Percentiles rank a stretch among this genome's conserved stretches.
Evolutionary conservation across 805 yeast species (phyloP).

Genomic region (Blastobotrys peoriensis): DNA sequence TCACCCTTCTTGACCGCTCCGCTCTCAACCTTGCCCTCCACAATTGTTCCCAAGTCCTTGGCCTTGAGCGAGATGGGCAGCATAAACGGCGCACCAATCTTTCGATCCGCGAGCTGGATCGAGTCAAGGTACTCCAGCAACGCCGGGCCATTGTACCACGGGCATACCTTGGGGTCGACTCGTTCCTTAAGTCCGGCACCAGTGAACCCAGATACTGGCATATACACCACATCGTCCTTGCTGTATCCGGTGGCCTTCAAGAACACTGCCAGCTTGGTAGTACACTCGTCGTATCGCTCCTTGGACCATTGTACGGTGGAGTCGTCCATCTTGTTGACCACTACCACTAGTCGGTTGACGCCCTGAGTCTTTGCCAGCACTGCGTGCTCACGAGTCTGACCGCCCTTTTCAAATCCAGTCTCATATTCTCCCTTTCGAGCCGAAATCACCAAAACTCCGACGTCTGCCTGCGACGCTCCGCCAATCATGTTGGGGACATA

Average conservation of each 20-base stretch:
- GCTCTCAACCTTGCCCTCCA: conserved; percentile 97
- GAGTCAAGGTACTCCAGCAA: conserved; percentile 82
- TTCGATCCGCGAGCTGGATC: conserved; percentile 78
- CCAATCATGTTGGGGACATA: conserved; percentile 99
- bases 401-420: conserved; percentile 98
- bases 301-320: conserved; percentile 94
- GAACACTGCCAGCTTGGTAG: conserved; percentile 66
- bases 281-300: conserved; percentile 95
- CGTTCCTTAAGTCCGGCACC: conserved; percentile 95
- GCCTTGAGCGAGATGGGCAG: conserved; percentile 90
- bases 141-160: conserved; percentile 95
- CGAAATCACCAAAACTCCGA: conserved; percentile 92
- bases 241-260: conserved; percentile 79
- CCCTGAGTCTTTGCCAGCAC: conserved; percentile 97
- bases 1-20: conserved; percentile 84
- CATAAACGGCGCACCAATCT: conserved; percentile 93
- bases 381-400: conserved; percentile 98
- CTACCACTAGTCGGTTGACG: conserved; percentile 88
- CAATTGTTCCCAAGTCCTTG: conserved; percentile 95
- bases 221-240: conserved; percentile 78
- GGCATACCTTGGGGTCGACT: conserved; percentile 61
- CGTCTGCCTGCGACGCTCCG: conserved; percentile 99
- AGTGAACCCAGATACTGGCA: conserved; percentile 98
- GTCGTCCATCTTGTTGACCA: conserved; percentile 98
- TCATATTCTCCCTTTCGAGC: conserved; percentile 99